A percentile compares a stretch with the other conserved stretches of the same genome.
phyloP scores from a whole-genome alignment of 2,329 filamentous ascomycete genomes.

The Lomentospora prolificans region DNA sequence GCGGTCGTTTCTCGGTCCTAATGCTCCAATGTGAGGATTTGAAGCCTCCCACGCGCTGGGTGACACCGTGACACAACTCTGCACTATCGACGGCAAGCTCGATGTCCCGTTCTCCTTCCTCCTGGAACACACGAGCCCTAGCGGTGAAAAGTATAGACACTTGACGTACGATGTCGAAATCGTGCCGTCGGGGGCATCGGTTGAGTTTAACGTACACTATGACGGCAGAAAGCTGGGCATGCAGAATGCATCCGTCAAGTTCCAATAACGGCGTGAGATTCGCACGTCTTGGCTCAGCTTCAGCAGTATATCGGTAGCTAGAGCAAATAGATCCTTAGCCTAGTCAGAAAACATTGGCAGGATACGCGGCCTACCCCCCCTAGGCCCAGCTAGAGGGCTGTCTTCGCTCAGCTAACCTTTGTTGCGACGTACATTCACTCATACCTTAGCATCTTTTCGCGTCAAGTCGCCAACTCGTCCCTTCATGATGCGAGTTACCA shows the following conservation, averaged over 20 bases:
- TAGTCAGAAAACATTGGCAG: too few species aligned
- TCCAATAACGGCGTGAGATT: neutral
- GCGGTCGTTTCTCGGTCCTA: neutral
- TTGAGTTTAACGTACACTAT: neutral
- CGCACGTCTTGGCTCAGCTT: too few species aligned
- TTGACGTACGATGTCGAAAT: neutral
- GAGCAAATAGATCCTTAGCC: too few species aligned
- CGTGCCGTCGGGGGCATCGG: neutral
- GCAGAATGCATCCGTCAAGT: neutral
- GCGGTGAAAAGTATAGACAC: neutral
- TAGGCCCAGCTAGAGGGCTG: too few species aligned
- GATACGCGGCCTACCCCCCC: too few species aligned
- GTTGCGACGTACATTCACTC: too few species aligned
- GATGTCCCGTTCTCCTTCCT: neutral
- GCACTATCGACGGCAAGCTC: neutral
- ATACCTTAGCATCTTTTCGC: too few species aligned
- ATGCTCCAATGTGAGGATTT: neutral
- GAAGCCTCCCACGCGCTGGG: neutral
- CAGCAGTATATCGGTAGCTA: too few species aligned
- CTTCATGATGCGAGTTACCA: too few species aligned
- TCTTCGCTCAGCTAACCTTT: too few species aligned
- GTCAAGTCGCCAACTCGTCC: too few species aligned
- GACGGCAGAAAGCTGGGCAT: neutral
- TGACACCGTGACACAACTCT: neutral
- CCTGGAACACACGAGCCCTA: neutral